A percentile compares a stretch with the other conserved stretches of the same genome.
Evolutionary conservation across 2,329 filamentous ascomycete species (phyloP).

Genomic region (Balansia obtecta): DNA sequence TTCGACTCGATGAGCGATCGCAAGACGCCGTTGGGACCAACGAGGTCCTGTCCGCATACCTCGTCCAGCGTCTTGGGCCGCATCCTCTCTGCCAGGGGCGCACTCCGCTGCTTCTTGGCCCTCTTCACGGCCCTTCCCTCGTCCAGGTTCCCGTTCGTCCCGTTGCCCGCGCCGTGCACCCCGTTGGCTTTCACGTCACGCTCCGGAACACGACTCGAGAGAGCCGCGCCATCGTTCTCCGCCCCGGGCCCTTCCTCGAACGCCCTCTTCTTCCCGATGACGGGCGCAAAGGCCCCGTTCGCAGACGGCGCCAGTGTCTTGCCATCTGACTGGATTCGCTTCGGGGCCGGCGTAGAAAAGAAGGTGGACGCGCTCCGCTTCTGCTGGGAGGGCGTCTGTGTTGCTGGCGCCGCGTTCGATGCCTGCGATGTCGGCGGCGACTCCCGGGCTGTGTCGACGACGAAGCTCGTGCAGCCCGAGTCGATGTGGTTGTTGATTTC

Average conservation of each 20-base stretch:
- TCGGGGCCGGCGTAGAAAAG: slow-evolving; percentile 49
- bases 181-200: background rate
- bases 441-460: slow-evolving; percentile 37
- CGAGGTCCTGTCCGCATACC: slow-evolving; percentile 82
- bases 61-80: slow-evolving; percentile 73
- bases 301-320: slow-evolving; percentile 21
- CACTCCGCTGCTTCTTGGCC: slow-evolving; percentile 55
- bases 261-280: slow-evolving; percentile 34
- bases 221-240: slow-evolving; percentile 3
- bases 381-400: slow-evolving; percentile 23
- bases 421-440: slow-evolving; percentile 17
- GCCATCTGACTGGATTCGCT: slow-evolving; percentile 28
- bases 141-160: background rate
- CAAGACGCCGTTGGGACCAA: slow-evolving; percentile 73
- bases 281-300: slow-evolving; percentile 17
- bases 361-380: slow-evolving; percentile 46
- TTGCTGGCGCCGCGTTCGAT: slow-evolving; percentile 1
- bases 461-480: slow-evolving; percentile 58
- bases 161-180: slow-evolving; percentile 4
- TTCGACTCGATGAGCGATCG: slow-evolving; percentile 77
- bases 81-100: slow-evolving; percentile 89
- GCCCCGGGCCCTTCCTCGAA: slow-evolving; percentile 43
- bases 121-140: slow-evolving; percentile 39
- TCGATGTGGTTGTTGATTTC: slow-evolving; percentile 90
- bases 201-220: background rate